Evolutionary conservation across 352 stramenopile genomes (phyloP).

Genomic region (Pythium vanterpoolii): DNA sequence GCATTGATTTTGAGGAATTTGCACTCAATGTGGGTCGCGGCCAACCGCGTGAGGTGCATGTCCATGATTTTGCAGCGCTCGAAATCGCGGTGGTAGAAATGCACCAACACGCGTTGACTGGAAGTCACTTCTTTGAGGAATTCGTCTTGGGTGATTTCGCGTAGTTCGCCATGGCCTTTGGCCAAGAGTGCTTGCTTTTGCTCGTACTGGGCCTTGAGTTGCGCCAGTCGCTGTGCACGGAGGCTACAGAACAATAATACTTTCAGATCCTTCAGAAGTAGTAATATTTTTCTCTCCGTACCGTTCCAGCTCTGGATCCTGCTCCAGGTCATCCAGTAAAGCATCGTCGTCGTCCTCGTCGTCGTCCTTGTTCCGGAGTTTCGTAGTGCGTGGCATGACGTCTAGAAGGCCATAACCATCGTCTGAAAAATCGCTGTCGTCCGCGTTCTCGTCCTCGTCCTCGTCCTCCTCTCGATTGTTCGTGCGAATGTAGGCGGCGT

Average conservation of each 20-base stretch:
- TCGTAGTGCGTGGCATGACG: not conserved
- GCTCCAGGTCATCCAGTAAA: conserved; percentile 64
- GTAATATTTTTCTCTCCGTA: conserved; percentile 12
- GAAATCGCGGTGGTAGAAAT: conserved; percentile 98
- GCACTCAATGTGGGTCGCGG: conserved; percentile 78
- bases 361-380: conserved; percentile 9
- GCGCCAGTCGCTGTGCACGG: conserved; percentile 70
- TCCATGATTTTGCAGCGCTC: conserved; percentile 98
- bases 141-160: conserved; percentile 94
- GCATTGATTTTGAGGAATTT: conserved; percentile 96
- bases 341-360: conserved; percentile 60
- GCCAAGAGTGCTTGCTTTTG: conserved; percentile 57
- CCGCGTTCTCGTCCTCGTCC: conserved; percentile 19
- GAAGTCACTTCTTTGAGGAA: conserved; percentile 94
- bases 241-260: conserved; percentile 36
- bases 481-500: conserved; percentile 15
- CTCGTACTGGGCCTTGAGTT: conserved; percentile 61
- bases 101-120: conserved; percentile 81
- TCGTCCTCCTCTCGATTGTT: conserved; percentile 23
- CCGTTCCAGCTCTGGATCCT: conserved; percentile 75
- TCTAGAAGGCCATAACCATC: conserved; percentile 1
- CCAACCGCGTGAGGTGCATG: conserved; percentile 73
- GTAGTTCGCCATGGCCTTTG: conserved; percentile 79
- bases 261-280: not conserved
- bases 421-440: conserved; percentile 8